Base-by-base conservation (phyloP, 2,329 filamentous ascomycete genomes). In the Beauveria australis region DNA sequence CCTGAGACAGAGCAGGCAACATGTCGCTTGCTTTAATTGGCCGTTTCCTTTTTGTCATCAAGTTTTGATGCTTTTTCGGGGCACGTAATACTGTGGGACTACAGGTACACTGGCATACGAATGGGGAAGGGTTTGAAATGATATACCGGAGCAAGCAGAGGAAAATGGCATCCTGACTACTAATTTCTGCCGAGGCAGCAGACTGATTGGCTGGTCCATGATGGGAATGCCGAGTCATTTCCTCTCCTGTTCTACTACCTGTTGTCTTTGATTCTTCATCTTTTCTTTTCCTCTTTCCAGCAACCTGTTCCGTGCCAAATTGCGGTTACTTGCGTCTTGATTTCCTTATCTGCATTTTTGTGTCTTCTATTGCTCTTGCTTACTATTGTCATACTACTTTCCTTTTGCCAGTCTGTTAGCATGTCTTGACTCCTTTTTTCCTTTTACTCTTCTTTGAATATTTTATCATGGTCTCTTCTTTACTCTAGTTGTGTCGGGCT, bases 381-480 rank as follows among this genome's bases (percentile, higher is more conserved):
- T 59, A 24, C 30, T 24, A 41, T 37, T 67, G 68, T 69, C 65
- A 60, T 64, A 58, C 64, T 69, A 65, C 64, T 68, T 62, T 66
- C 64, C 62, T 63, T 63, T 63, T 66, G 62, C 60, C 62, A 63
- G 46, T 55, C 67, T 66, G 64, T 64, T 59, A 64, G 63, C 66
- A 60, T 64, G 62, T 22, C 64, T 47, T 53, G 64, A 62, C 60
- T 65, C 67, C 69, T 69, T 67, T 73, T 70, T 67, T 73, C 70
- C 75, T 78, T 79, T 78, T 82, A 82, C 82, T 81, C 80, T 83
- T 83, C 80, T 83, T 82, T 76, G 82, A 80, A 80, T 79, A 80
- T 72, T 53, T 68, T 73, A 67, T 62, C 61, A 54, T 63, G 61
- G 63, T 64, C 66, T 48, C 53, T 57, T 53, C 40, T 55, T 60